Percentiles rank a stretch among this genome's conserved stretches.
Conservation (phyloP, 1,139 yeast genomes). For the Kazachstania sp. region DNA sequence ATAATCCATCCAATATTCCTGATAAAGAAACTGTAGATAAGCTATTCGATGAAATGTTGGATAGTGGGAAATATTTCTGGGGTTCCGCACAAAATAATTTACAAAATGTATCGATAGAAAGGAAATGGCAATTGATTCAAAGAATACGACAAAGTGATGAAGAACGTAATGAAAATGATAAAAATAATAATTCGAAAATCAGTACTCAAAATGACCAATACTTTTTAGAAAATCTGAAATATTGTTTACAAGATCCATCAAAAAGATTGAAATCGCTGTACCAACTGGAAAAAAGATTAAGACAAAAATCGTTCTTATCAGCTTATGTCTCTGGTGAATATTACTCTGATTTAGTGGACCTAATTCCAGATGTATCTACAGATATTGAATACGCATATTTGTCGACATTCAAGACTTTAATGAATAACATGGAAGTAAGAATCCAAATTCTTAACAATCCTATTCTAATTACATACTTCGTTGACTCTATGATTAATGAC, state of each 20-base stretch:
- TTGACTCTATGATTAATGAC: slow-evolving; percentile 9
- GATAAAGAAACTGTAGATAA: slow-evolving; percentile 8
- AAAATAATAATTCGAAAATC: background rate
- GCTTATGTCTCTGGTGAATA: slow-evolving; percentile 15
- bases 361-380: slow-evolving; percentile 5
- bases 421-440: slow-evolving; percentile 16
- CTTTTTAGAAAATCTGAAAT: slow-evolving; percentile 5
- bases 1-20: slow-evolving; percentile 2
- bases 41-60: slow-evolving; percentile 15
- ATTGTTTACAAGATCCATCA: slow-evolving; percentile 3
- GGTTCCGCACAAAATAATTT: slow-evolving; percentile 17
- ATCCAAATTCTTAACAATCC: slow-evolving; percentile 9
- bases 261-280: slow-evolving; percentile 11
- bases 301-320: slow-evolving; percentile 13
- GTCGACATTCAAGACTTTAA: slow-evolving; percentile 21
- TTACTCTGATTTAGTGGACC: slow-evolving; percentile 7
- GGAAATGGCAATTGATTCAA: slow-evolving; percentile 24
- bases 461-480: slow-evolving; percentile 12
- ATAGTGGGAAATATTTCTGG: slow-evolving; percentile 21
- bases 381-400: slow-evolving; percentile 18
- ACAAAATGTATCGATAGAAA: slow-evolving; percentile 13
- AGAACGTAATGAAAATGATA: background rate
- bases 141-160: slow-evolving; percentile 7
- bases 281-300: slow-evolving; percentile 20
- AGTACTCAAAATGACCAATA: background rate